A percentile compares a stretch with the other conserved stretches of the same genome.
phyloP scores from a whole-genome alignment of 2,329 filamentous ascomycete species.

The Orbilia javanica region DNA sequence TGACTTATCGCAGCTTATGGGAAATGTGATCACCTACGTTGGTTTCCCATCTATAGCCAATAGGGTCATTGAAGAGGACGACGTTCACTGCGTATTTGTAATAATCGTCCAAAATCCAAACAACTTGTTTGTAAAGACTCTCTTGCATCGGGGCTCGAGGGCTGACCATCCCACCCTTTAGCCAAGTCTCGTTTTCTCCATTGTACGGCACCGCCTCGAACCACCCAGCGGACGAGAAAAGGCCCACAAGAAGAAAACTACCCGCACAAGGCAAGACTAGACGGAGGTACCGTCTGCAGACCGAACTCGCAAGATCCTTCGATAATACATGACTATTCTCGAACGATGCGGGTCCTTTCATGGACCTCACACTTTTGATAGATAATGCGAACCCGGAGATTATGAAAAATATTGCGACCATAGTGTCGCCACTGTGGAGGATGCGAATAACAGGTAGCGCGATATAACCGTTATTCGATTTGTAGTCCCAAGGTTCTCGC shows the following conservation, averaged over 20 bases:
- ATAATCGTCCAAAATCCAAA: slow-evolving; percentile 28
- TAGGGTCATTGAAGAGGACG: background rate
- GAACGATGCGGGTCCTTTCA: slow-evolving; percentile 1
- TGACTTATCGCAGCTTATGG: background rate
- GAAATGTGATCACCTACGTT: slow-evolving; percentile 25
- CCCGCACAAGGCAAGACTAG: slow-evolving; percentile 33
- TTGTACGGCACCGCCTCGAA: slow-evolving; percentile 31
- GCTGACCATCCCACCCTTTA: slow-evolving; percentile 1
- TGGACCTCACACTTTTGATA: slow-evolving; percentile 15
- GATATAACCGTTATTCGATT: slow-evolving; percentile 17
- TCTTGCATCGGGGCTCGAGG: slow-evolving; percentile 23
- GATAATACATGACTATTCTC: slow-evolving; percentile 23
- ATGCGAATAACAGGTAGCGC: slow-evolving; percentile 33
- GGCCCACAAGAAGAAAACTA: slow-evolving; percentile 22
- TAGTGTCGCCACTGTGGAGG: slow-evolving; percentile 37
- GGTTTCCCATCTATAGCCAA: slow-evolving; percentile 9
- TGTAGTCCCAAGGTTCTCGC: slow-evolving; percentile 14
- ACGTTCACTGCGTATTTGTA: slow-evolving; percentile 13
- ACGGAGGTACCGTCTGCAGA: slow-evolving; percentile 34
- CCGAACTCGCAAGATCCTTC: slow-evolving; percentile 33
- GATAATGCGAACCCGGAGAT: slow-evolving; percentile 51
- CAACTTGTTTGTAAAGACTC: slow-evolving; percentile 12
- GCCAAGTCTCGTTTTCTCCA: background rate
- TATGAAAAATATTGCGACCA: slow-evolving; percentile 45
- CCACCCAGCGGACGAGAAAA: slow-evolving; percentile 31